phyloP scores from a whole-genome alignment of 768 basidiomycete genomes.

The Serendipita sp. region DNA sequence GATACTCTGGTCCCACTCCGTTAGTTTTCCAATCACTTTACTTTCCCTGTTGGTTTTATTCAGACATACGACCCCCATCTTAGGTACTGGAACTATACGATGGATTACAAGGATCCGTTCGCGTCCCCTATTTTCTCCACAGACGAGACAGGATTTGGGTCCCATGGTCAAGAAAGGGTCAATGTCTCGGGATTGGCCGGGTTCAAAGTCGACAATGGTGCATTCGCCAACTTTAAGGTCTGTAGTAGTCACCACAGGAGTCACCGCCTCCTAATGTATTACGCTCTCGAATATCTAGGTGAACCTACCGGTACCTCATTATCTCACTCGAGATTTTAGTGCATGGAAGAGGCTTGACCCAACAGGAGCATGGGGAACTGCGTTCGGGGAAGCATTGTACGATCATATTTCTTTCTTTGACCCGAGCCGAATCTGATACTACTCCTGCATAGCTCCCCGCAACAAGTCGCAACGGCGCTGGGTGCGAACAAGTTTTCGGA shows the following conservation, averaged over 20 bases:
- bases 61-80: background rate
- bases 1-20: background rate
- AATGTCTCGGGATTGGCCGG: background rate
- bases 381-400: background rate
- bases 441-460: background rate
- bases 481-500: background rate
- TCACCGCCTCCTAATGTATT: background rate
- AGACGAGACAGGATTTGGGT: background rate
- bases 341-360: background rate
- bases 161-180: background rate
- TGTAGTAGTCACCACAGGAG: background rate
- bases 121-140: background rate
- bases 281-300: background rate
- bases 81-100: conserved; percentile 4
- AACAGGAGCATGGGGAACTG: background rate
- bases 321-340: background rate
- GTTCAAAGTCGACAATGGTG: background rate
- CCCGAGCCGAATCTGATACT: background rate
- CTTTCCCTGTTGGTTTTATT: too few relatives aligned
- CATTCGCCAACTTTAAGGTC: background rate
- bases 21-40: background rate
- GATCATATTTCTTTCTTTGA: background rate
- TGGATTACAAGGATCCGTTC: conserved; percentile 2
- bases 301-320: background rate
- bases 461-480: background rate